Evolutionary conservation across 2,329 filamentous ascomycete genomes (phyloP).

Genomic region (Cladosporium sp.): DNA sequence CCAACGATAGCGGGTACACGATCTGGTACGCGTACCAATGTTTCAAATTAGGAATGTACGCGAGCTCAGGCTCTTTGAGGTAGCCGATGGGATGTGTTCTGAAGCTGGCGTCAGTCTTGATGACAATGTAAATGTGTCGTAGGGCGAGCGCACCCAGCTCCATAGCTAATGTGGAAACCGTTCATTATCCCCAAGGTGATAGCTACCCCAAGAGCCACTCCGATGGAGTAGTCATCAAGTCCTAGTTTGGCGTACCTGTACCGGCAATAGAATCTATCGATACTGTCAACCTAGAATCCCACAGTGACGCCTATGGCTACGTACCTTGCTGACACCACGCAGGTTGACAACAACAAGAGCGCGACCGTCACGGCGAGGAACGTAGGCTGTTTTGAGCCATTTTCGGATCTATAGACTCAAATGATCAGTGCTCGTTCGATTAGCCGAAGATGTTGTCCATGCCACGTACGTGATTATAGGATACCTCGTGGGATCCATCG

Average conservation of each 20-base stretch:
- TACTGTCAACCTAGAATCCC: not conserved
- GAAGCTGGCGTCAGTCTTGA: not conserved
- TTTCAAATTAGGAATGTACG: slow-evolving; percentile 20
- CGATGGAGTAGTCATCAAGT: slow-evolving; percentile 3
- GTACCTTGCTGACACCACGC: slow-evolving; percentile 4
- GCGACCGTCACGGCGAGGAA: slow-evolving; percentile 1
- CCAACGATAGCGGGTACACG: slow-evolving; percentile 23
- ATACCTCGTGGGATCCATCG: not conserved
- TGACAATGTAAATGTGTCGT: not conserved
- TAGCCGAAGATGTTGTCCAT: not conserved
- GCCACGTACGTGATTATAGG: not conserved
- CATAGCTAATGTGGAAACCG: slow-evolving; percentile 8
- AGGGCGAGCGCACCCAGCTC: not conserved
- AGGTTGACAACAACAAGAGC: not conserved
- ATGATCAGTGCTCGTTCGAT: not conserved
- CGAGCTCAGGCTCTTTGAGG: not conserved
- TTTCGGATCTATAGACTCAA: not conserved
- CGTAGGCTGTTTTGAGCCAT: slow-evolving; percentile 5
- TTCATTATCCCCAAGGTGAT: slow-evolving; percentile 2
- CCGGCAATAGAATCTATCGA: not conserved
- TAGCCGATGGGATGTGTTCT: not conserved
- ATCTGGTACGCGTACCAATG: slow-evolving; percentile 27
- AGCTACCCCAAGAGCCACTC: not conserved
- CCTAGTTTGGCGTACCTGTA: not conserved
- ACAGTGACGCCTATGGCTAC: no score